Conservation (phyloP, 768 basidiomycete genomes). For the Russula vinacea region DNA sequence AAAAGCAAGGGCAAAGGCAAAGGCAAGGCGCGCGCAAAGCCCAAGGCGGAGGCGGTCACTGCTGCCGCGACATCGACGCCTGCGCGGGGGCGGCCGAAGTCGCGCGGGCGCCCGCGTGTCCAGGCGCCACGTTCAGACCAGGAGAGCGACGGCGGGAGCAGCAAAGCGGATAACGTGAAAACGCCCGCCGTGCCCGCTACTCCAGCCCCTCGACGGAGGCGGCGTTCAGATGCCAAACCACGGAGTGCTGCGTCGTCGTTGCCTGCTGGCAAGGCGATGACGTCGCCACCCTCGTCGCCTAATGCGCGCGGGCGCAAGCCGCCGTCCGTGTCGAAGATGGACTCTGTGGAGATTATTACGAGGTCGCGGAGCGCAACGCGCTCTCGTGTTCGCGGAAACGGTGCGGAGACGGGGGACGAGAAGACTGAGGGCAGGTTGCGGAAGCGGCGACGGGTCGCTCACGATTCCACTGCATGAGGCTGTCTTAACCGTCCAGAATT, state of each 20-base stretch:
- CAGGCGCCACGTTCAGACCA: background rate
- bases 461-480: background rate
- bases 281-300: slow-evolving; percentile 6
- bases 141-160: slow-evolving; percentile 15
- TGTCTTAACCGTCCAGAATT: too few relatives aligned
- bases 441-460: slow-evolving; percentile 22
- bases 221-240: slow-evolving; percentile 1
- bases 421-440: slow-evolving; percentile 18
- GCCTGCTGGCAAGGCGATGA: background rate
- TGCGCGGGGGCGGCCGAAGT: background rate
- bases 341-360: slow-evolving; percentile 20
- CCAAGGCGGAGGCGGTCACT: background rate
- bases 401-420: slow-evolving; percentile 23
- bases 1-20: slow-evolving; percentile 24
- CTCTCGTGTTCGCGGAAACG: slow-evolving; percentile 19
- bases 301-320: slow-evolving; percentile 20
- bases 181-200: background rate
- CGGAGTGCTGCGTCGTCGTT: slow-evolving; percentile 8
- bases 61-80: background rate
- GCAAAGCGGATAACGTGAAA: slow-evolving; percentile 9
- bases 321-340: slow-evolving; percentile 13
- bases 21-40: background rate
- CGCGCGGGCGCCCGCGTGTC: slow-evolving; percentile 2
- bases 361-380: slow-evolving; percentile 21
- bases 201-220: slow-evolving; percentile 2